Evolutionary conservation across 2,329 filamentous ascomycete species (phyloP), one percentile per base, ranked within the genome.

Genomic region (Oidium heveae): DNA sequence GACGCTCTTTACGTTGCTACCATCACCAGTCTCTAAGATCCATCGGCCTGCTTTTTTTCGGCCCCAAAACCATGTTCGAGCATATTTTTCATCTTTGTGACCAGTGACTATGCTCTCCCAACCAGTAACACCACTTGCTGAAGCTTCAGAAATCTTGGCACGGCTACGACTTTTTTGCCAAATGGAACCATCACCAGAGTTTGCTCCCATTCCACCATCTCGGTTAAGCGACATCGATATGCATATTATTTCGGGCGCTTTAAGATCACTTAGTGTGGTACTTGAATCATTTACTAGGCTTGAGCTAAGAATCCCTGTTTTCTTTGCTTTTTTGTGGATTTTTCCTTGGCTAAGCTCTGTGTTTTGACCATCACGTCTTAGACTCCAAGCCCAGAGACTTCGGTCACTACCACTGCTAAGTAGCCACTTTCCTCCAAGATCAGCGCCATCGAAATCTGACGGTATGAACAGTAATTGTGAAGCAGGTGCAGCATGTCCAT

Each of bases 31-130:
- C 59, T 84, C 80, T 61, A 98, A 86, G 0, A 84, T 82, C 91
- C 91, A 98, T 58, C 91, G 76, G 12, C 91, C 91, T 52, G 91
- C 88, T 62, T 83, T 80, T 68, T 93, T 95, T 55, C 86, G 81
- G 6, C 89, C 91, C 88, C 91, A 96, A 68, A 95, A 95, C 91
- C 91, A 98, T 1, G 91, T 96, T 54, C 91, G 79, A 18, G 87
- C 91, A 64, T 77, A 84, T 47, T 80, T 75, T 63, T 96, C 89
- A 53, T 82, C 79, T 63, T 82, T 82, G 65, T 98, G 93, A 10
- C 87, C 89, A 4, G 91, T 98, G 1, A 98, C 78, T 7, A 98
- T 80, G 64, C 89, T 95, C 67, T 98, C 93, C 91, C 91, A 98
- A 0, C 91, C 91, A 2, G 88, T 94, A 71, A 79, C 80, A 51